Evolutionary conservation across 2,329 filamentous ascomycete species (phyloP).

Genomic region (Chrysosporium keratinophilum): DNA sequence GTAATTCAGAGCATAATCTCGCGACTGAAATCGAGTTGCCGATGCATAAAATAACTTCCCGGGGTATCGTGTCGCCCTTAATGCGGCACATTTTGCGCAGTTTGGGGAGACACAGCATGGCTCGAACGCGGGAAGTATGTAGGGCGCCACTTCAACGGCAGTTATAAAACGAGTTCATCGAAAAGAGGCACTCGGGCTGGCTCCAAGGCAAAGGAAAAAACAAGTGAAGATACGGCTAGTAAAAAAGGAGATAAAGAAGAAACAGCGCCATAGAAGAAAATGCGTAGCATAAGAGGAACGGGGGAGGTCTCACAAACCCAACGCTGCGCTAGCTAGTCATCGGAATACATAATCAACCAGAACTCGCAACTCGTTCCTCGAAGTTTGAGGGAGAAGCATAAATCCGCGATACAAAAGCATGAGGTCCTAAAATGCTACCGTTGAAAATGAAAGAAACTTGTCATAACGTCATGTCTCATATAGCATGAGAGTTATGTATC

Average conservation of each 20-base stretch:
- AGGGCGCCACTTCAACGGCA: too few relatives aligned
- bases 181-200: too few relatives aligned
- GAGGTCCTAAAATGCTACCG: background rate
- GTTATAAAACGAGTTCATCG: too few relatives aligned
- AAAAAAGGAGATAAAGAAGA: background rate
- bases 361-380: background rate
- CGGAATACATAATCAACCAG: background rate
- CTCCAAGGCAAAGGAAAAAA: too few relatives aligned
- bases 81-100: background rate
- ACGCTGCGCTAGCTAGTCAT: background rate
- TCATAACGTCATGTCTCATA: slow-evolving; percentile 20
- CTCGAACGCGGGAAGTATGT: too few relatives aligned
- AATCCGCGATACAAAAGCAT: background rate
- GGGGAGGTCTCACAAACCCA: background rate
- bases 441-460: slow-evolving; percentile 20
- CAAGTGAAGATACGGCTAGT: too few relatives aligned
- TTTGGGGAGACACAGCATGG: too few relatives aligned
- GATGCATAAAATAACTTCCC: background rate
- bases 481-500: slow-evolving; percentile 26
- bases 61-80: background rate
- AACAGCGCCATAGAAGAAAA: background rate
- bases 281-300: too few relatives aligned
- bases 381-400: background rate
- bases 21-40: too few relatives aligned
- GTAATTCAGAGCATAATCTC: too few relatives aligned